Conservation (phyloP, 192 early-diverging fungal species). For the Coemansia sp. region DNA sequence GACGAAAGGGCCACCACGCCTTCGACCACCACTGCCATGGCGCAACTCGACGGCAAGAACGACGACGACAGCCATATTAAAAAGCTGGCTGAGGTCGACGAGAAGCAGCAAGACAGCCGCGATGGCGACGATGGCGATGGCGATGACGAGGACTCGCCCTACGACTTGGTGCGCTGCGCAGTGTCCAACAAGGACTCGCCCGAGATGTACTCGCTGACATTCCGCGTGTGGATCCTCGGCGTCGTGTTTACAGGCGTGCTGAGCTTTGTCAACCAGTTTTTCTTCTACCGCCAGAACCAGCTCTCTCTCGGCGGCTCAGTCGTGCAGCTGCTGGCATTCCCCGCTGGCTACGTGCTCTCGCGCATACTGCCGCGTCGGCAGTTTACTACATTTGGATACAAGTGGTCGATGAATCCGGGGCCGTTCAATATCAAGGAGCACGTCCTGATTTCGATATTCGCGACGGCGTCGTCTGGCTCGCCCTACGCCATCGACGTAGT, state of each 20-base stretch:
- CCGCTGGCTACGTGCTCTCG: constrained; percentile 69
- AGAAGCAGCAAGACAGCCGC: constrained; percentile 4
- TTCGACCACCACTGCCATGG: background rate
- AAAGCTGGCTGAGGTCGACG: background rate
- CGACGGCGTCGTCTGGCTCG: constrained; percentile 69
- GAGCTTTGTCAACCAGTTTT: constrained; percentile 76
- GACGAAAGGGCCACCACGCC: constrained; percentile 19
- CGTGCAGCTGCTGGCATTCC: constrained; percentile 75
- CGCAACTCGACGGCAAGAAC: background rate
- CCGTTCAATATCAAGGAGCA: constrained; percentile 90
- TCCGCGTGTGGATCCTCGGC: constrained; percentile 72
- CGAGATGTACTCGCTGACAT: constrained; percentile 67
- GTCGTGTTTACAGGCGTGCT: constrained; percentile 65
- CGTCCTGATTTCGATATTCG: constrained; percentile 80
- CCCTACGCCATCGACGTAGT: constrained; percentile 78
- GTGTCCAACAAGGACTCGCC: constrained; percentile 72
- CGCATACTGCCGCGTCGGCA: constrained; percentile 60
- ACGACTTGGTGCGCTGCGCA: constrained; percentile 67
- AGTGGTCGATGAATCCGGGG: constrained; percentile 73
- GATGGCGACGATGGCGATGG: constrained; percentile 17
- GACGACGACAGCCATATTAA: background rate
- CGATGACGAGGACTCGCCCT: constrained; percentile 55
- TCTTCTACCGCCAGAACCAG: constrained; percentile 85
- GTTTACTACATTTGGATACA: constrained; percentile 56
- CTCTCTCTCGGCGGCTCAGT: constrained; percentile 71